A percentile compares a stretch with the other conserved stretches of the same genome.
phyloP scores from a whole-genome alignment of 192 early-diverging fungal species.

The Backusella tarrabulga region DNA sequence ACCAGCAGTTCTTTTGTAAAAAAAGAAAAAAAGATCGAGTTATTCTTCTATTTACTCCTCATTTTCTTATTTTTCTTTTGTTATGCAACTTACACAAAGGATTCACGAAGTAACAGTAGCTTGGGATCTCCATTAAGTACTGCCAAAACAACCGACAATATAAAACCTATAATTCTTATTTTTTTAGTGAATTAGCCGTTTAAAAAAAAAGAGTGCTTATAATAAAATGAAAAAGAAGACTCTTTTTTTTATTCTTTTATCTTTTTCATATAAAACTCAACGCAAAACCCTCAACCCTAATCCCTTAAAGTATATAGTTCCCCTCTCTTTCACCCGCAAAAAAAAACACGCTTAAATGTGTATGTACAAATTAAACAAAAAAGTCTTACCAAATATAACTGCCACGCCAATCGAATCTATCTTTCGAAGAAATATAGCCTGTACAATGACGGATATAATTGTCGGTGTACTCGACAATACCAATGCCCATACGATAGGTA shows the following conservation, averaged over 20 bases:
- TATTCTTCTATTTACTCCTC: background rate
- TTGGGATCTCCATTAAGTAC: slow-evolving; percentile 38
- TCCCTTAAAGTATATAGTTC: background rate
- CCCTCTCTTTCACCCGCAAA: background rate
- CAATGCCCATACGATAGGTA: slow-evolving; percentile 39
- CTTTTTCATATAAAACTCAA: background rate
- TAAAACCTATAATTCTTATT: slow-evolving; percentile 27
- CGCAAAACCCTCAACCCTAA: background rate
- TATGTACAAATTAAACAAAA: background rate
- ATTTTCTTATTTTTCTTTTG: background rate
- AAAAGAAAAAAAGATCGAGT: background rate
- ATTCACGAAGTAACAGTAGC: slow-evolving; percentile 44
- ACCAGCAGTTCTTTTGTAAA: slow-evolving; percentile 24
- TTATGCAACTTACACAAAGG: slow-evolving; percentile 33
- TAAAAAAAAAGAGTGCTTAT: no score
- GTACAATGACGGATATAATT: slow-evolving; percentile 34
- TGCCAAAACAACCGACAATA: slow-evolving; percentile 42
- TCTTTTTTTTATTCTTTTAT: background rate
- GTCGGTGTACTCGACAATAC: slow-evolving; percentile 44
- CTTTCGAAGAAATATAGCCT: slow-evolving; percentile 21
- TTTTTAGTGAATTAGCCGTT: slow-evolving; percentile 1
- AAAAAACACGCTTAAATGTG: background rate
- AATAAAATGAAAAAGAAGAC: no score
- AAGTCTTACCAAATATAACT: slow-evolving; percentile 31
- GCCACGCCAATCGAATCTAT: slow-evolving; percentile 32